Conservation (phyloP, 768 basidiomycete genomes). For the Suillus placidus region DNA sequence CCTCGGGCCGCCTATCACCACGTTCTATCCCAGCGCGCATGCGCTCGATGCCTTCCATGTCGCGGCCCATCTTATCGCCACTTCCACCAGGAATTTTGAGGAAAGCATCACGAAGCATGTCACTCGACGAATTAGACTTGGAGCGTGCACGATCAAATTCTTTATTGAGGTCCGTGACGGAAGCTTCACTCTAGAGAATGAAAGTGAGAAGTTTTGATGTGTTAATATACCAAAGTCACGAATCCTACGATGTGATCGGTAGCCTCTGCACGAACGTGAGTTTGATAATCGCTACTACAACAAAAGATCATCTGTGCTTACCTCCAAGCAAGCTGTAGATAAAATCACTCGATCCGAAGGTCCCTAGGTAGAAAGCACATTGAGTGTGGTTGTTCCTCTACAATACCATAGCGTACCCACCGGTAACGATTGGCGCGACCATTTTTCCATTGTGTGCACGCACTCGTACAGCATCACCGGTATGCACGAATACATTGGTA, state of each 20-base stretch:
- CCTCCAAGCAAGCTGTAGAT: conserved; percentile 75
- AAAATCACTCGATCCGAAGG: conserved; percentile 81
- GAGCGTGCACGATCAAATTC: conserved; percentile 73
- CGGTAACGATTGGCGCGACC: conserved; percentile 85
- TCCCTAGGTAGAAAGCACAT: conserved; percentile 42
- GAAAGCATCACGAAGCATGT: conserved; percentile 62
- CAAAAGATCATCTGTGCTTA: conserved; percentile 35
- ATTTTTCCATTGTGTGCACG: conserved; percentile 72
- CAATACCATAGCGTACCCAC: conserved; percentile 23
- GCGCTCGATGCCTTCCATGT: conserved; percentile 73
- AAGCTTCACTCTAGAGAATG: conserved; percentile 51
- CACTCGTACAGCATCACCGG: conserved; percentile 78
- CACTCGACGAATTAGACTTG: conserved; percentile 41
- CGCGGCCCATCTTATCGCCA: conserved; percentile 66
- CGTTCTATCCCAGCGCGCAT: conserved; percentile 61
- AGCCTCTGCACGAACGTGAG: conserved; percentile 46
- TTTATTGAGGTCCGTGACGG: conserved; percentile 84
- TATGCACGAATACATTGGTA: conserved; percentile 78
- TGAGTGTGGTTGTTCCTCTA: background rate
- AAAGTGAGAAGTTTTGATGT: conserved; percentile 3
- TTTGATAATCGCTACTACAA: background rate
- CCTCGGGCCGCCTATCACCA: conserved; percentile 70
- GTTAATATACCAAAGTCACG: background rate
- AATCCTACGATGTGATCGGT: conserved; percentile 59
- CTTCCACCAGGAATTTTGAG: conserved; percentile 63